phyloP scores from a whole-genome alignment of 495 filamentous ascomycete genomes.

The Ascobolus immersus region DNA sequence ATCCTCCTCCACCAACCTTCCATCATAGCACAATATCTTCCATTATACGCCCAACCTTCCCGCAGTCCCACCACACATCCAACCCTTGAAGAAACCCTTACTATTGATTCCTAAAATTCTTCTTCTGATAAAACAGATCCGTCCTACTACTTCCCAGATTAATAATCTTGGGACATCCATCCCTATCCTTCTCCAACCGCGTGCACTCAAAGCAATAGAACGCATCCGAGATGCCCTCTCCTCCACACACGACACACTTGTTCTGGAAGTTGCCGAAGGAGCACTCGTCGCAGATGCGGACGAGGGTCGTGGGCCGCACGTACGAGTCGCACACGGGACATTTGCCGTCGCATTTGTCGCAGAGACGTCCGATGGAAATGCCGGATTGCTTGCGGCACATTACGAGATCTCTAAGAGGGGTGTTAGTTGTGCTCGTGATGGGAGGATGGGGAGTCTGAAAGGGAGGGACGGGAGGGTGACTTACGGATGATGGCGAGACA shows the following conservation, averaged over 20 bases:
- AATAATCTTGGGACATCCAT: constrained; percentile 98
- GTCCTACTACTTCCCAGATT: constrained; percentile 87
- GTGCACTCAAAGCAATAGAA: constrained; percentile 99
- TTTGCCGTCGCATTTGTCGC: constrained; percentile 99
- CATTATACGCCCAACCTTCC: too few relatives aligned
- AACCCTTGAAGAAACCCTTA: not conserved
- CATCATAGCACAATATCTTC: too few relatives aligned
- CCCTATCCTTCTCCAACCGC: constrained; percentile 83
- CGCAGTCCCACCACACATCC: too few relatives aligned
- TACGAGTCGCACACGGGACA: constrained; percentile 98
- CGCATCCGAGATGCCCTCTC: constrained; percentile 95
- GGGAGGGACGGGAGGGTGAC: constrained; percentile 13
- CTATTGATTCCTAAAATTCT: constrained; percentile 16
- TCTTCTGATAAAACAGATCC: constrained; percentile 51
- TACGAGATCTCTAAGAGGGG: constrained; percentile 51
- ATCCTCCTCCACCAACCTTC: too few relatives aligned
- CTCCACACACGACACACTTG: constrained; percentile 96
- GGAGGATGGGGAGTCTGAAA: constrained; percentile 2
- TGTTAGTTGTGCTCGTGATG: not conserved
- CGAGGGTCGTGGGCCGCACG: constrained; percentile 88
- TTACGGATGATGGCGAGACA: constrained; percentile 63
- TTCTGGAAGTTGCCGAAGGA: constrained; percentile 99
- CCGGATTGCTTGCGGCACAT: constrained; percentile 99
- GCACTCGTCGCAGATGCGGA: constrained; percentile 97
- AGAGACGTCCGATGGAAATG: constrained; percentile 94